phyloP scores from a whole-genome alignment of 148 eudicot species.

The Rhododendron mucronatum region DNA sequence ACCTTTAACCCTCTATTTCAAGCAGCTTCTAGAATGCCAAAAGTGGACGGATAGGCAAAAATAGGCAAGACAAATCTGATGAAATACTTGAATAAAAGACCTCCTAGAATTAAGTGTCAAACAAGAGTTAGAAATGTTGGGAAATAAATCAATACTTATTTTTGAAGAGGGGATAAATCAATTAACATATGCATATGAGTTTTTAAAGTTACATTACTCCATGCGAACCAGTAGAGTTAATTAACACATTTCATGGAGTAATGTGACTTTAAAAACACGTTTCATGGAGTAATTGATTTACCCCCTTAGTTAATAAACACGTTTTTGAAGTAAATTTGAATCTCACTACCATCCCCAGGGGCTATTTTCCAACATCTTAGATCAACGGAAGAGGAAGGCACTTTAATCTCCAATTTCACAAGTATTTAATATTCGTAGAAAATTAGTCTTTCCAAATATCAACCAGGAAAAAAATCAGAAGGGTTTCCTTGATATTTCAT shows the following conservation, averaged over 20 bases:
- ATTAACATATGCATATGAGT: not conserved
- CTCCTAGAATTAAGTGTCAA: not conserved
- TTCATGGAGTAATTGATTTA: no score
- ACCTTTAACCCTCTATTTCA: not conserved
- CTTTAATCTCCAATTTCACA: not conserved
- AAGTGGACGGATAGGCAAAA: not conserved
- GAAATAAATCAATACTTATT: not conserved
- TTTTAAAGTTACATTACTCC: not conserved
- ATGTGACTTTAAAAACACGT: no score
- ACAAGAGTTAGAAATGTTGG: not conserved
- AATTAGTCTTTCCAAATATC: not conserved
- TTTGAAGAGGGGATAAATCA: not conserved
- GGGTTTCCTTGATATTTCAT: not conserved
- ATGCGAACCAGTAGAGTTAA: not conserved
- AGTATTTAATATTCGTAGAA: not conserved
- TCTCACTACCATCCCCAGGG: not conserved
- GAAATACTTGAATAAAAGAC: not conserved
- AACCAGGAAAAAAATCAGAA: not conserved
- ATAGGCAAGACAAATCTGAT: not conserved
- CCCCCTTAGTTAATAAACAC: no score
- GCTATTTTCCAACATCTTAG: not conserved
- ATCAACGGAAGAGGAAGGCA: not conserved
- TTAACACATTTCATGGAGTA: no score
- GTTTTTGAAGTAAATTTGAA: not conserved
- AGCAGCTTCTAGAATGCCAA: not conserved